phyloP scores from a whole-genome alignment of 73 alveolate species.

The Paramecium sonneborni region DNA sequence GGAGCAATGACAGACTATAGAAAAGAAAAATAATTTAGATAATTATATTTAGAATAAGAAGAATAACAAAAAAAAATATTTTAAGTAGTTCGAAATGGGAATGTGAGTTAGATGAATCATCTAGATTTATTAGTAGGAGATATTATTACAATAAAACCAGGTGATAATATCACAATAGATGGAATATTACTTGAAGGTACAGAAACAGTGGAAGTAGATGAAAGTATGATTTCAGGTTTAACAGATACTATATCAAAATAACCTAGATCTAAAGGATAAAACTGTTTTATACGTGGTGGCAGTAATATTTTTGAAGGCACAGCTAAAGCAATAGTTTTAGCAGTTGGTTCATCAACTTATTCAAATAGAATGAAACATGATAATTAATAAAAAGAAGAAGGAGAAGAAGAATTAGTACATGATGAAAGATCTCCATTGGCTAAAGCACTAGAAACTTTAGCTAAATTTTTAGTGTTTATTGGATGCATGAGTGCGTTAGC shows the following conservation, averaged over 20 bases:
- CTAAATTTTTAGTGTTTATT: conserved; percentile 78
- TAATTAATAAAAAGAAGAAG: conserved; percentile 73
- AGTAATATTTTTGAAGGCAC: conserved; percentile 88
- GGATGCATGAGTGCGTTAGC: conserved; percentile 85
- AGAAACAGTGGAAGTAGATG: conserved; percentile 63
- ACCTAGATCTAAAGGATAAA: neutral
- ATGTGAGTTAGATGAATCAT: conserved; percentile 62
- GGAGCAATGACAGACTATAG: conserved; percentile 86
- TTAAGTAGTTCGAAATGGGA: conserved; percentile 80
- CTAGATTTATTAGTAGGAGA: conserved; percentile 70
- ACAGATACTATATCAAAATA: conserved; percentile 65
- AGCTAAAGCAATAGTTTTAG: conserved; percentile 76
- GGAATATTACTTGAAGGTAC: conserved; percentile 61
- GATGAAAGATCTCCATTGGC: conserved; percentile 78
- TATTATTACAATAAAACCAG: conserved; percentile 55
- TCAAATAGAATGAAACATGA: conserved; percentile 68
- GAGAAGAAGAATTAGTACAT: conserved; percentile 71
- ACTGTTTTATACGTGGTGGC: conserved; percentile 79
- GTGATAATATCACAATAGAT: conserved; percentile 71
- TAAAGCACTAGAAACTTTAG: conserved; percentile 85
- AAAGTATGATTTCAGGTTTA: conserved; percentile 71
- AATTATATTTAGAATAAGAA: conserved; percentile 71
- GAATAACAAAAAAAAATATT: conserved; percentile 74
- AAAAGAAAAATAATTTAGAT: conserved; percentile 82
- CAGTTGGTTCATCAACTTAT: conserved; percentile 69